Conservation (phyloP, 495 filamentous ascomycete genomes). For the Evansstolkia leycettana region DNA sequence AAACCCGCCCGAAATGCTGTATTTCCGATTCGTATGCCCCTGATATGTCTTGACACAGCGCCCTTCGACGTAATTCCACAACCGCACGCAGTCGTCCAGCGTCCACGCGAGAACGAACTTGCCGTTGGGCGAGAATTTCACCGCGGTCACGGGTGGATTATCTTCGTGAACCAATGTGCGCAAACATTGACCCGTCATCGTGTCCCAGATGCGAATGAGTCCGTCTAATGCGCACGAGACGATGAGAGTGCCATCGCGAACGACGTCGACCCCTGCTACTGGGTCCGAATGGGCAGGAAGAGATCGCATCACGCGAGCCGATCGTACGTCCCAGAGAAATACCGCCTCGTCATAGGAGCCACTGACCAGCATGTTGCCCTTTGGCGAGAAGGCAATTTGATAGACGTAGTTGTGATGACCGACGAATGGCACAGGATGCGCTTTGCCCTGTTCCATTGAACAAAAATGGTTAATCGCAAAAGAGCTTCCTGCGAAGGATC, state of each 20-base stretch:
- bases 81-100: conserved; percentile 74
- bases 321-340: conserved; percentile 89
- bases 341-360: conserved; percentile 97
- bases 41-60: conserved; percentile 93
- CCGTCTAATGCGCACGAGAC: conserved; percentile 84
- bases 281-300: conserved; percentile 92
- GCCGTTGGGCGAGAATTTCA: conserved; percentile 88
- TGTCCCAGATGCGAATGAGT: conserved; percentile 89
- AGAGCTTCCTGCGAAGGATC: conserved; percentile 1
- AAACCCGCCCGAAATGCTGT: conserved; percentile 72
- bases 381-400: conserved; percentile 83
- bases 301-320: conserved; percentile 71
- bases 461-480: not conserved
- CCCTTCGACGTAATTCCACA: conserved; percentile 91
- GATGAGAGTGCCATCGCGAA: conserved; percentile 81
- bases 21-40: conserved; percentile 77
- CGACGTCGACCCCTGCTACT: conserved; percentile 85
- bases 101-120: conserved; percentile 85
- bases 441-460: conserved; percentile 33
- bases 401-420: conserved; percentile 97
- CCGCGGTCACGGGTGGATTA: conserved; percentile 80
- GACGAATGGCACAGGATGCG: conserved; percentile 50
- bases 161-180: conserved; percentile 93
- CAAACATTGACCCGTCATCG: conserved; percentile 87
- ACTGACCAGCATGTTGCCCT: conserved; percentile 89